Conservation (phyloP, 495 filamentous ascomycete species). For the Tirmania nivea region DNA sequence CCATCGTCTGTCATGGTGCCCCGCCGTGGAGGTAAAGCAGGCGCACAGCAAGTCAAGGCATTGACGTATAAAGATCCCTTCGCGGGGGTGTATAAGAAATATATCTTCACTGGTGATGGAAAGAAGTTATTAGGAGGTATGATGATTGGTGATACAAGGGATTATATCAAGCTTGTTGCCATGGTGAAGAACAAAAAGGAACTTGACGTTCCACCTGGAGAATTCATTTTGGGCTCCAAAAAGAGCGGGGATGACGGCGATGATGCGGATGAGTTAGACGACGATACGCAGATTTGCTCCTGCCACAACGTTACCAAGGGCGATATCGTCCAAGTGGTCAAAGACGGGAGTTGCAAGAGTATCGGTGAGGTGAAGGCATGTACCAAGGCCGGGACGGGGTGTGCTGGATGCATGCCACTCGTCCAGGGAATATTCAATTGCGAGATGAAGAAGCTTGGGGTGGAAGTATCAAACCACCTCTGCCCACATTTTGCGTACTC, state of each 20-base stretch:
- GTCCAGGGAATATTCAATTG: conserved; percentile 86
- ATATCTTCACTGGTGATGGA: conserved; percentile 76
- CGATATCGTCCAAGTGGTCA: conserved; percentile 51
- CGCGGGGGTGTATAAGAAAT: conserved; percentile 89
- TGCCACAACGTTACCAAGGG: conserved; percentile 93
- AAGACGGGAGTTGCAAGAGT: conserved; percentile 64
- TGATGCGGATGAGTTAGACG: conserved; percentile 42
- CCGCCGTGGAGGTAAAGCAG: conserved; percentile 15
- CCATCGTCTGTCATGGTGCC: conserved; percentile 49
- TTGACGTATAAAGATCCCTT: conserved; percentile 89
- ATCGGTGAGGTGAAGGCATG: conserved; percentile 78
- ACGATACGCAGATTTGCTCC: conserved; percentile 82
- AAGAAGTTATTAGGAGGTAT: conserved; percentile 88
- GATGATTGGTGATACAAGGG: conserved; percentile 93
- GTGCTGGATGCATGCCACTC: conserved; percentile 83
- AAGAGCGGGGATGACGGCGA: conserved; percentile 48
- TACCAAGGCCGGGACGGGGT: conserved; percentile 88
- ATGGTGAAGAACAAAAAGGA: conserved; percentile 75
- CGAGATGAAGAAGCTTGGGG: conserved; percentile 73
- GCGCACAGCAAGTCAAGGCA: conserved; percentile 44
- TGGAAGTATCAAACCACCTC: conserved; percentile 73
- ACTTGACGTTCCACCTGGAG: conserved; percentile 61
- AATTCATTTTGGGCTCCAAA: conserved; percentile 72
- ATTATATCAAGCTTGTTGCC: conserved; percentile 88
- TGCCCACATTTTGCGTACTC: conserved; percentile 78